phyloP scores from a whole-genome alignment of 2,329 filamentous ascomycete genomes.

The Pseudohalonectria lignicola region DNA sequence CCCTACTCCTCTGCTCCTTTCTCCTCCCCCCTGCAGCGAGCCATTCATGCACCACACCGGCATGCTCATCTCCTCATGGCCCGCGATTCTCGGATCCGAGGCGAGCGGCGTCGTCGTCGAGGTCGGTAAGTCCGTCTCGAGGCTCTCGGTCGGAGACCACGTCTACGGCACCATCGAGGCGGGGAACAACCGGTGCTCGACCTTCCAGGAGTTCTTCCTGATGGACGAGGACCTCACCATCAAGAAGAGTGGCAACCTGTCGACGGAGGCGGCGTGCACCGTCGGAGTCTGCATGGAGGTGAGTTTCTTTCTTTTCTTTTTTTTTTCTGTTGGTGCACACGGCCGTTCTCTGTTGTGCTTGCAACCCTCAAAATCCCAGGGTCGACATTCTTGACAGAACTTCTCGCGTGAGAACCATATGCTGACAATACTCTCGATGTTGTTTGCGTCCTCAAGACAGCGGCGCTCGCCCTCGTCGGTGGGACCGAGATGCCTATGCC shows the following conservation, averaged over 20 bases:
- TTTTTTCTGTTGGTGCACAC: neutral
- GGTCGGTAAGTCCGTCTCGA: conserved; percentile 15
- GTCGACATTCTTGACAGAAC: too few species aligned
- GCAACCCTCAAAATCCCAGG: too few species aligned
- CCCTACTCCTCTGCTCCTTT: too few species aligned
- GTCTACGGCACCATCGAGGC: conserved; percentile 23
- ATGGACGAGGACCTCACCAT: conserved; percentile 23
- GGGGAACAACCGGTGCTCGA: conserved; percentile 18
- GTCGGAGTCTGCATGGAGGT: conserved; percentile 23
- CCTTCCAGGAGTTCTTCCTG: conserved; percentile 25
- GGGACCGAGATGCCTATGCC: conserved; percentile 15
- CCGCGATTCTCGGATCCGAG: conserved; percentile 25
- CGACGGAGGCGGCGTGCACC: conserved; percentile 18
- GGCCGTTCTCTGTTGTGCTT: too few species aligned
- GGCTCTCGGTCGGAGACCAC: conserved; percentile 20
- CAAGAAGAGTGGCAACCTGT: conserved; percentile 15
- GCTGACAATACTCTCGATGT: too few species aligned
- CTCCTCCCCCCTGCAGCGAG: conserved; percentile 15
- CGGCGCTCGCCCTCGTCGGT: conserved; percentile 18
- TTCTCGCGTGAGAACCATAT: too few species aligned
- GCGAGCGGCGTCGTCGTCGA: conserved; percentile 20
- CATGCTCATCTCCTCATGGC: conserved; percentile 19
- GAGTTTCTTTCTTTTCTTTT: neutral
- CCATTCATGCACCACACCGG: conserved; percentile 20
- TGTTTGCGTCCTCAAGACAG: too few species aligned